Evolutionary conservation across 495 filamentous ascomycete species (phyloP).

Genomic region (Talaromyces adpressus): DNA sequence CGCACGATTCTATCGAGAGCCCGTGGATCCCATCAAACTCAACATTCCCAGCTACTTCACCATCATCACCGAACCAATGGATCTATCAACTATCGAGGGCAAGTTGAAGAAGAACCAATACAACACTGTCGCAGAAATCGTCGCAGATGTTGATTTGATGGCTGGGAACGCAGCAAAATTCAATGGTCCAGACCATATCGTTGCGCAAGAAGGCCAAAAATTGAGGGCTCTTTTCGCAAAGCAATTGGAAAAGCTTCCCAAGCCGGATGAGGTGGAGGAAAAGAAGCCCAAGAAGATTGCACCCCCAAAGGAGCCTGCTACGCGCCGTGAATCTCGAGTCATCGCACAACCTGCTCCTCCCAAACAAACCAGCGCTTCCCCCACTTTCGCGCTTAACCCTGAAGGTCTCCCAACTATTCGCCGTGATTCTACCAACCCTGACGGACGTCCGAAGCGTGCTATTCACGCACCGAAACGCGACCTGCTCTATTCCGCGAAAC

Average conservation of each 20-base stretch:
- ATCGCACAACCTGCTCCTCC: constrained; percentile 25
- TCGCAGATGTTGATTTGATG: constrained; percentile 66
- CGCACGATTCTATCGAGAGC: constrained; percentile 61
- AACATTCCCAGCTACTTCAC: constrained; percentile 65
- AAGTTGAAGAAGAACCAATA: constrained; percentile 70
- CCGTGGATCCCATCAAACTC: constrained; percentile 62
- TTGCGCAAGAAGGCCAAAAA: constrained; percentile 55
- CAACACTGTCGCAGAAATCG: constrained; percentile 52
- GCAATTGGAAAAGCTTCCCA: constrained; percentile 45
- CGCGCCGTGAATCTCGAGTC: constrained; percentile 48
- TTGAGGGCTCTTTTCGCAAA: constrained; percentile 56
- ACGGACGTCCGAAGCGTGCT: constrained; percentile 82
- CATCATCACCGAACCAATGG: constrained; percentile 71
- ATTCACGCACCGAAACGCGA: constrained; percentile 91
- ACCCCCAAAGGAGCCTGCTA: constrained; percentile 40
- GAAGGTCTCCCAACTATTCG: constrained; percentile 89
- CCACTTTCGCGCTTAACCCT: constrained; percentile 75
- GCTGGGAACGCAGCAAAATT: constrained; percentile 69
- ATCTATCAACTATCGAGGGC: constrained; percentile 73
- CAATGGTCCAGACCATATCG: constrained; percentile 70
- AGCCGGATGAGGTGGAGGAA: constrained; percentile 49
- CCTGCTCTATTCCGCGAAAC: constrained; percentile 74
- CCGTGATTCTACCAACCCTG: constrained; percentile 70
- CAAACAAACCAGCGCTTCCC: constrained; percentile 27
- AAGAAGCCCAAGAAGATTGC: constrained; percentile 51